Evolutionary conservation across 129 eudicot genomes (phyloP), one percentile per base, ranked within the genome.

Genomic region (Flaveria ramosissima): DNA sequence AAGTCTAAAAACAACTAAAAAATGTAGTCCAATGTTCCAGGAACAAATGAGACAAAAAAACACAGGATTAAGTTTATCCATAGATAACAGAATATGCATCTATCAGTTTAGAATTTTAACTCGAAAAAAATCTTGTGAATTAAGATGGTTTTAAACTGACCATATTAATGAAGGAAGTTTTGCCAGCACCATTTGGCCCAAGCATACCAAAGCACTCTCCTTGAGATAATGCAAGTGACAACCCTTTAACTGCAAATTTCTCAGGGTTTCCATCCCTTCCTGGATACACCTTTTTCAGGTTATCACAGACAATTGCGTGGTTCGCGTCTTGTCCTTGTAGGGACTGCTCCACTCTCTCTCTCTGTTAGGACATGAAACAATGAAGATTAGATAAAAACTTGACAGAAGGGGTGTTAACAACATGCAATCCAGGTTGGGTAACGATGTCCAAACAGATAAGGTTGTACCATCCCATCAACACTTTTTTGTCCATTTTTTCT

Each of bases 131-230:
- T 7, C 30, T 1, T 51, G 73, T 50, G 17, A 24, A 63, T 64
- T 16, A 56, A 77, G 24, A 64, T 48, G 68, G 26, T 27, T 76
- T 81, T 65, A 76, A 72, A 86, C 98, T 85, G 43, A 92, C 96
- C 96, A 92, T 92, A 68, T 83, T 92, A 53, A 92, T 92, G 65
- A 92, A 92, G 46, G 98, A 86, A 56, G 98, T 92, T 85, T 92
- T 92, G 46, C 98, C 98, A 42, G 98, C 98, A 78, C 98, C 98
- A 71, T 92, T 92, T 7, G 98, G 98, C 69, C 98, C 98, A 80
- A 92, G 98, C 96, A 92, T 88, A 76, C 98, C 98, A 83, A 92
- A 92, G 84, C 98, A 92, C 77, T 87, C 98, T 73, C 96, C 91
- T 78, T 79, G 86, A 52, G 94, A 87, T 77, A 90, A 85, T 65